Evolutionary conservation across 2,329 filamentous ascomycete genomes (phyloP).

Genomic region (Colletotrichum sp.): DNA sequence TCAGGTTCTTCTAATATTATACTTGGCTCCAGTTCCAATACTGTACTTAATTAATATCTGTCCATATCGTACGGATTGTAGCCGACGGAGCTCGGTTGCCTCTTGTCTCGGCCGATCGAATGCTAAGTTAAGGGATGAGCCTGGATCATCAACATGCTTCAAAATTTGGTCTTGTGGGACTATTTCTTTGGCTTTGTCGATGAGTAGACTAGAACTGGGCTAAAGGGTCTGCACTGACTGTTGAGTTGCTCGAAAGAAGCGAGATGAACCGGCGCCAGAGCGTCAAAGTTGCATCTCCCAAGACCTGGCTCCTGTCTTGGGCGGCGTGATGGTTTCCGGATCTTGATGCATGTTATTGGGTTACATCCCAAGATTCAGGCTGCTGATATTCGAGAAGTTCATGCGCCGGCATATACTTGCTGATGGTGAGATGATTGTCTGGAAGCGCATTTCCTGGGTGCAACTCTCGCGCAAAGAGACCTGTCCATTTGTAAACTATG

Average conservation of each 20-base stretch:
- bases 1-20: too few species aligned
- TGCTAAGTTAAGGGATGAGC: neutral
- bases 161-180: neutral
- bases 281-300: neutral
- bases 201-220: rapidly evolving
- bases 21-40: too few species aligned
- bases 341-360: rapidly evolving
- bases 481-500: neutral
- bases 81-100: neutral
- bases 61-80: neutral
- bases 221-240: rapidly evolving
- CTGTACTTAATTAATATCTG: too few species aligned
- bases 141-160: neutral
- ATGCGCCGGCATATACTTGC: rapidly evolving
- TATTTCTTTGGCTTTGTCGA: neutral
- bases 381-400: rapidly evolving
- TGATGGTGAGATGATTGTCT: neutral
- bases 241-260: neutral
- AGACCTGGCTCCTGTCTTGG: neutral
- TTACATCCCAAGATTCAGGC: rapidly evolving
- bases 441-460: neutral
- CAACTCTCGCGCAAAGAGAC: neutral
- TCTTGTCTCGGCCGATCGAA: neutral
- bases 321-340: neutral
- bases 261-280: neutral